Evolutionary conservation across 169 alveolate species (phyloP), one percentile per base, ranked within the genome.

Genomic region (Ichthyophthirius multifiliis): DNA sequence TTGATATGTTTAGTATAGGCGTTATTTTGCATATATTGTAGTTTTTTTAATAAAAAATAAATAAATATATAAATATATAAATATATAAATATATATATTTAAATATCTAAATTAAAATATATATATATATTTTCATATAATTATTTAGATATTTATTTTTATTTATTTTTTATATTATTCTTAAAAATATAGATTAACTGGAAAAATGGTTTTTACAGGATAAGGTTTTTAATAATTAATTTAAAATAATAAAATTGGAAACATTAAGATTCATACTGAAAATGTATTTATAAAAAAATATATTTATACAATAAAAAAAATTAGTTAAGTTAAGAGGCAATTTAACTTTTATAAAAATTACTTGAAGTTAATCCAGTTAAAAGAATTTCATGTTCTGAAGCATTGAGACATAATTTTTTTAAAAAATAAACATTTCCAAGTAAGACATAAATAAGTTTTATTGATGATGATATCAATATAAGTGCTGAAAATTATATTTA

Each of bases 121-220:
- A n/a, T n/a, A n/a, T n/a, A n/a, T n/a, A n/a, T n/a, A n/a, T n/a
- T n/a, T n/a, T n/a, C n/a, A n/a, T n/a, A n/a, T n/a, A n/a, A n/a
- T n/a, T n/a, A n/a, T n/a, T n/a, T n/a, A n/a, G n/a, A n/a, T n/a
- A n/a, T n/a, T n/a, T n/a, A n/a, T n/a, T 41, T 41, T 20, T 16
- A n/a, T 67, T 7, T 16, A 37, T 4, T 37, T 16, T n/a, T 37
- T 37, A 16, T 34, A 67, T 9, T n/a, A 35, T 16, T n/a, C 10
- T 67, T 35, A n/a, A n/a, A n/a, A n/a, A n/a, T n/a, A n/a, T 4
- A 67, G 77, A 18, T n/a, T 67, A 18, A 67, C 77, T 20, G 77
- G 77, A 32, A 67, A 67, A 20, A 35, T 32, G 4, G 77, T 67
- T 6, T 67, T 67, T 39, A 41, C 43, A 4, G 77, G 77, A 5